phyloP scores from a whole-genome alignment of 352 stramenopile species.

The Phytophthora tubulina region DNA sequence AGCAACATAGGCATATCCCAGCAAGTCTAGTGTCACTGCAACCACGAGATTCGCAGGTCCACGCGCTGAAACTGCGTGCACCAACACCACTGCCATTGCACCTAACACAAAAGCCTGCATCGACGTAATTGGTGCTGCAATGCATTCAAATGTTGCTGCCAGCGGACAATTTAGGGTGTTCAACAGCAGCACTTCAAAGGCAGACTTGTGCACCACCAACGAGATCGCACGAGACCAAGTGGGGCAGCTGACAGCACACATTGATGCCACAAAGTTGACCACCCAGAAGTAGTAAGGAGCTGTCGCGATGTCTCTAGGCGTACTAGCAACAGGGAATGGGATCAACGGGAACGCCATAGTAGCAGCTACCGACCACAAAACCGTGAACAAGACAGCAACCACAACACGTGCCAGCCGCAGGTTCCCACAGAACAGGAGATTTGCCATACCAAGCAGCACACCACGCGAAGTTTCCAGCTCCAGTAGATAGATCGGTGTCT shows the following conservation, averaged over 20 bases:
- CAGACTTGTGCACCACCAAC: slow-evolving; percentile 49
- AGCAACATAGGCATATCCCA: slow-evolving; percentile 53
- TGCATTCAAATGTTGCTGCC: slow-evolving; percentile 19
- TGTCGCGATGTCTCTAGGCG: slow-evolving; percentile 39
- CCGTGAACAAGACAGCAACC: slow-evolving; percentile 33
- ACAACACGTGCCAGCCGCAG: slow-evolving; percentile 34
- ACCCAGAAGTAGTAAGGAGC: slow-evolving; percentile 53
- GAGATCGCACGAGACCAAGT: slow-evolving; percentile 40
- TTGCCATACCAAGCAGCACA: slow-evolving; percentile 37
- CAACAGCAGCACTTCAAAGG: slow-evolving; percentile 52
- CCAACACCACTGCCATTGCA: slow-evolving; percentile 39
- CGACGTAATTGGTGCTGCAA: slow-evolving; percentile 37
- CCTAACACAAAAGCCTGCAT: slow-evolving; percentile 50
- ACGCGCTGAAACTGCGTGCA: slow-evolving; percentile 37
- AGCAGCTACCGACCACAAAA: slow-evolving; percentile 45
- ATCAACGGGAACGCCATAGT: slow-evolving; percentile 34
- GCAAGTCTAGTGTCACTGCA: slow-evolving; percentile 43
- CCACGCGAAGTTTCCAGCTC: slow-evolving; percentile 40
- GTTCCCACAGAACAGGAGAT: slow-evolving; percentile 42
- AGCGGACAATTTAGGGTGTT: slow-evolving; percentile 54
- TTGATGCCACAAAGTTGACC: slow-evolving; percentile 43
- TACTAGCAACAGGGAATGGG: slow-evolving; percentile 44
- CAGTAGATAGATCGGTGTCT: slow-evolving; percentile 36
- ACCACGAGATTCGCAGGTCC: slow-evolving; percentile 51
- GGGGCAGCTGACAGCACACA: slow-evolving; percentile 48